A percentile compares a stretch with the other conserved stretches of the same genome.
Conservation (phyloP, 2,329 filamentous ascomycete species). For the Sordariomycetes sp. region DNA sequence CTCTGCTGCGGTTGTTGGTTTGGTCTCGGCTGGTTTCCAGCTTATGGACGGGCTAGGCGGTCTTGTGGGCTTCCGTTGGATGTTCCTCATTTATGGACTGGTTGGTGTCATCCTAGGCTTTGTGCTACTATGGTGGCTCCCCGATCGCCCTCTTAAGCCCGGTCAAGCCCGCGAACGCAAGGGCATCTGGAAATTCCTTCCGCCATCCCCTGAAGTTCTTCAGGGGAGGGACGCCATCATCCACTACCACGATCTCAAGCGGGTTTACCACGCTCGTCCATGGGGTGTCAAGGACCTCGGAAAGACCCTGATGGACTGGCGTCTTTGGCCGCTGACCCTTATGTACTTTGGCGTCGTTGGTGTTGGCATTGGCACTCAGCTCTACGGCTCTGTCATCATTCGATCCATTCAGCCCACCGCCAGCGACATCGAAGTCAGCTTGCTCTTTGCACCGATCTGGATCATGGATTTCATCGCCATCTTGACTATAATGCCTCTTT, state of each 20-base stretch:
- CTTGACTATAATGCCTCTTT: constrained; percentile 73
- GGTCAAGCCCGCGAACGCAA: constrained; percentile 46
- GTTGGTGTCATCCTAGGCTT: constrained; percentile 65
- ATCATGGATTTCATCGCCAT: constrained; percentile 88
- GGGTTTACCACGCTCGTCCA: constrained; percentile 66
- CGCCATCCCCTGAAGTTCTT: constrained; percentile 60
- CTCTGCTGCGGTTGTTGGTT: constrained; percentile 78
- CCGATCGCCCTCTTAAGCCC: constrained; percentile 69
- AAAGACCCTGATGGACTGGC: constrained; percentile 72
- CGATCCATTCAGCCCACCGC: constrained; percentile 65
- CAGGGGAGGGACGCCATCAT: constrained; percentile 68
- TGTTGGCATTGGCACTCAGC: constrained; percentile 82
- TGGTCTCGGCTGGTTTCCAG: constrained; percentile 87
- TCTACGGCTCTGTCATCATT: constrained; percentile 84
- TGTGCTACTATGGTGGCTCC: constrained; percentile 78
- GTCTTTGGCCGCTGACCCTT: constrained; percentile 73
- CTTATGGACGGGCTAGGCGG: constrained; percentile 74
- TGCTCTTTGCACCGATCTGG: constrained; percentile 88
- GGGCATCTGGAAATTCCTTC: constrained; percentile 55
- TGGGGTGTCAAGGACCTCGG: constrained; percentile 67
- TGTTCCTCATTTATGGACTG: constrained; percentile 84
- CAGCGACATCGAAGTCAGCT: constrained; percentile 64
- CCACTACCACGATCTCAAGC: constrained; percentile 73
- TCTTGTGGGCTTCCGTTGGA: constrained; percentile 79
- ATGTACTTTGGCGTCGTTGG: constrained; percentile 97